A percentile compares a stretch with the other conserved stretches of the same genome.
Conservation (phyloP, 1,284 basidiomycete species). For the Leccinum holopus region DNA sequence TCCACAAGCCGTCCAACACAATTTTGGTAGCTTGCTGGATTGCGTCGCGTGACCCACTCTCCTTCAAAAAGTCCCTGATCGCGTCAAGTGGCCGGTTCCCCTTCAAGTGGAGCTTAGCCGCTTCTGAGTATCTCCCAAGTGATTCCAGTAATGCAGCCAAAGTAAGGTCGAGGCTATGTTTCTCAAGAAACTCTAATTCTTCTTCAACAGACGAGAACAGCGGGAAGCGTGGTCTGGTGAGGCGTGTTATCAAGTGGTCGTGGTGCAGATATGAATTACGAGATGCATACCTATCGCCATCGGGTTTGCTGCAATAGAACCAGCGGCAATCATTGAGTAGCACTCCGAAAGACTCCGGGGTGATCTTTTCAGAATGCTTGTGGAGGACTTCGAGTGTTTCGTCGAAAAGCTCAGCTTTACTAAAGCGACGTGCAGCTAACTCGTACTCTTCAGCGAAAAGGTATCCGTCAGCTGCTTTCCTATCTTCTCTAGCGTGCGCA, state of each 20-base stretch:
- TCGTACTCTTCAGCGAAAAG: slow-evolving; percentile 44
- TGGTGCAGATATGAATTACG: neutral
- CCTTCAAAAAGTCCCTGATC: slow-evolving; percentile 45
- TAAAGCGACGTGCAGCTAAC: slow-evolving; percentile 46
- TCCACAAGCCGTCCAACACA: slow-evolving; percentile 28
- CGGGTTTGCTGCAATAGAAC: slow-evolving; percentile 45
- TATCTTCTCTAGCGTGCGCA: slow-evolving; percentile 39
- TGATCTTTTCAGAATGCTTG: slow-evolving; percentile 34
- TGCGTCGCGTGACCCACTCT: slow-evolving; percentile 30
- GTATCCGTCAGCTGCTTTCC: slow-evolving; percentile 49
- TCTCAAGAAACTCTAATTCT: slow-evolving; percentile 56
- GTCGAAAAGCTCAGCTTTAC: slow-evolving; percentile 51
- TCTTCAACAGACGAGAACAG: slow-evolving; percentile 56
- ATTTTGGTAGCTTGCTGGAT: slow-evolving; percentile 33
- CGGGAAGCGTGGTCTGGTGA: slow-evolving; percentile 44
- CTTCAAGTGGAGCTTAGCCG: slow-evolving; percentile 53
- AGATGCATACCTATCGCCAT: slow-evolving; percentile 31
- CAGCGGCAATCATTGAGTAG: slow-evolving; percentile 51
- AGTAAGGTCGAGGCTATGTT: slow-evolving; percentile 52
- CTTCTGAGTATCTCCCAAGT: slow-evolving; percentile 46
- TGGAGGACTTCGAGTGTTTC: slow-evolving; percentile 51
- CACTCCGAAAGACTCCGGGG: slow-evolving; percentile 35
- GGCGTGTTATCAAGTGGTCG: slow-evolving; percentile 1
- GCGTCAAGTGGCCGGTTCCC: slow-evolving; percentile 54
- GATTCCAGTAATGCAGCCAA: slow-evolving; percentile 49